Base-by-base conservation (phyloP, 169 alveolate species). In the Plasmodium gaboni region DNA sequence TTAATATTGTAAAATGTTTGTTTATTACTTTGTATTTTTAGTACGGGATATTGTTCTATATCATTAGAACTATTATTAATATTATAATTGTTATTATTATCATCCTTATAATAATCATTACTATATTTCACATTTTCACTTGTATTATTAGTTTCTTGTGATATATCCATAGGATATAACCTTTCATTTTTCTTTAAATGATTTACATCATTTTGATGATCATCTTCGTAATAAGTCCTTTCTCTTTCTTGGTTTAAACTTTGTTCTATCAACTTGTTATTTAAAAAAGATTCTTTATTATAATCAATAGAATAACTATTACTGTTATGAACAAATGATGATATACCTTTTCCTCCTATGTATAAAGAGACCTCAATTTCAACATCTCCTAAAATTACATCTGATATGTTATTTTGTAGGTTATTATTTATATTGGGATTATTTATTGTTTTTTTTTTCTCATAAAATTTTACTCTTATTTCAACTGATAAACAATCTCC, bases 401-500 rank as follows among this genome's bases (percentile, higher is more conserved):
- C 46, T 64, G 46, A 70, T 64, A 70, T 51, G 15, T 19, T 48
- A 50, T 64, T 6, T 26, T 78, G 60, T 46, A 70, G 24, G 38
- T 17, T 28, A n/a, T 22, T 19, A 51, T 60, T 48, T 59, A 48
- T 15, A 15, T 13, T 55, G 1, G 17, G 7, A 17, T 55, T 12
- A 9, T 50, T 51, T 17, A 28, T 70, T n/a, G 38, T 13, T 7
- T 64, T 19, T 26, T 38, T 24, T 26, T 86, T 72, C 72, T 86
- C 78, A 67, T 60, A 86, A 86, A 86, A 86, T 70, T 86, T 86
- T 72, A 86, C 92, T 61, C 50, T 86, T 59, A 86, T 86, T 86
- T 86, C 92, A 60, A 86, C 92, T 7, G 92, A 70, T 46, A 86
- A 64, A 17, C 92, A 86, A 86, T 86, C 92, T 2, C 92, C 92